phyloP scores from a whole-genome alignment of 1,139 yeast species.

The Scheffersomyces insectosa region DNA sequence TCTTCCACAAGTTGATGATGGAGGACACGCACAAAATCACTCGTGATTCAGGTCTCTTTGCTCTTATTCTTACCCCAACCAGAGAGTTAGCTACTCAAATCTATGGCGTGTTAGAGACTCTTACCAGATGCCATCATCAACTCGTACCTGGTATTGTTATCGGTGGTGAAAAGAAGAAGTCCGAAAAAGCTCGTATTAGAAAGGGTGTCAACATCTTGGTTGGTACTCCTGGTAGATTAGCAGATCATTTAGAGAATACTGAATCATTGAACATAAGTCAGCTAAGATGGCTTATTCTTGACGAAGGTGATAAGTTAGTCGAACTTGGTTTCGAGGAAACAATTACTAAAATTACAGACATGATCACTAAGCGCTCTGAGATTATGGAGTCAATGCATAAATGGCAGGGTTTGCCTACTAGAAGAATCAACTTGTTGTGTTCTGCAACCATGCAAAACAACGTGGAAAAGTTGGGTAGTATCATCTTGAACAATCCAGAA shows the following conservation, averaged over 20 bases:
- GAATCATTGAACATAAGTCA: constrained; percentile 65
- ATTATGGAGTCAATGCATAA: constrained; percentile 38
- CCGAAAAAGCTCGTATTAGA: constrained; percentile 86
- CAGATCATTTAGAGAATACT: constrained; percentile 92
- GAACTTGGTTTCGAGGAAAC: constrained; percentile 97
- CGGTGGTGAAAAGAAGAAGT: constrained; percentile 93
- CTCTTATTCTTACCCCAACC: constrained; percentile 86
- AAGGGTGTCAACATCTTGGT: constrained; percentile 88
- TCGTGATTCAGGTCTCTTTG: constrained; percentile 85
- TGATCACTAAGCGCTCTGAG: constrained; percentile 48
- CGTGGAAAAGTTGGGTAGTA: constrained; percentile 78
- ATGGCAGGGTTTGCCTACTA: constrained; percentile 62
- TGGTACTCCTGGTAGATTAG: constrained; percentile 90
- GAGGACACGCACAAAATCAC: constrained; percentile 47
- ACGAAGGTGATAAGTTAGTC: constrained; percentile 94
- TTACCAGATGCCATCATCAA: constrained; percentile 73
- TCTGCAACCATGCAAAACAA: constrained; percentile 90
- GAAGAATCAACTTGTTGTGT: constrained; percentile 78
- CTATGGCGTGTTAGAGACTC: constrained; percentile 70
- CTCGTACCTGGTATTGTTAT: constrained; percentile 91
- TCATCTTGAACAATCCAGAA: constrained; percentile 70
- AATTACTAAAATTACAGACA: constrained; percentile 68
- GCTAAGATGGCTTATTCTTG: constrained; percentile 80
- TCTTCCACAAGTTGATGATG: constrained; percentile 67
- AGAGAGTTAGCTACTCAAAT: constrained; percentile 95